Evolutionary conservation across 225 moss, liverwort and hornwort species (phyloP).

Genomic region (Marchantia polymorpha): DNA sequence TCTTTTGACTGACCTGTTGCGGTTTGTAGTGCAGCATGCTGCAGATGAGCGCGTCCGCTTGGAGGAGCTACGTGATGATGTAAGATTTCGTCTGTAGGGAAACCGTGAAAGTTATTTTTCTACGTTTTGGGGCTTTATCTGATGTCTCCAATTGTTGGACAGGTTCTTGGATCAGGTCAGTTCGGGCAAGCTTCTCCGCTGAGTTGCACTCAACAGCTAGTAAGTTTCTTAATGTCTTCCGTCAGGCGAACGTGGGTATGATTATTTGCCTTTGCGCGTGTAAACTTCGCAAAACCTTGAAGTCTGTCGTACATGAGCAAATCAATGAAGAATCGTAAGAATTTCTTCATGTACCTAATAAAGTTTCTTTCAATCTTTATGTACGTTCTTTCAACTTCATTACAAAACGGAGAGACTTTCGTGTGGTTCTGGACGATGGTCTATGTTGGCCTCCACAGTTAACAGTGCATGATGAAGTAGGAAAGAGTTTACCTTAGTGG

Average conservation of each 20-base stretch:
- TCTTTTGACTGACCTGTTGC: too few relatives aligned
- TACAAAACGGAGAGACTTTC: too few relatives aligned
- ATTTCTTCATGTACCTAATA: too few relatives aligned
- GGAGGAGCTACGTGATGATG: conserved; percentile 84
- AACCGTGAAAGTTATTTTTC: neutral
- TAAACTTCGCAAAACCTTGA: too few relatives aligned
- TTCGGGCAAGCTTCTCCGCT: conserved; percentile 50
- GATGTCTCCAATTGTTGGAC: conserved; percentile 7
- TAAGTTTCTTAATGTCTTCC: conserved; percentile 22
- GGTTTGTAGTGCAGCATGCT: conserved; percentile 66
- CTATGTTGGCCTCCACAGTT: too few relatives aligned
- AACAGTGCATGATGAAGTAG: too few relatives aligned
- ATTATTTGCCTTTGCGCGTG: neutral
- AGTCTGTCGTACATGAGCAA: too few relatives aligned
- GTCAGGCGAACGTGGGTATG: neutral
- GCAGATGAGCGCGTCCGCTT: conserved; percentile 94
- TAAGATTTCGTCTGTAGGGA: conserved; percentile 27
- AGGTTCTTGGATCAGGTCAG: conserved; percentile 68
- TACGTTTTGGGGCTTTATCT: conserved; percentile 4
- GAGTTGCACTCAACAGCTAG: conserved; percentile 62
- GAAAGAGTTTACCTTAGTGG: too few relatives aligned
- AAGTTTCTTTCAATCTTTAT: too few relatives aligned
- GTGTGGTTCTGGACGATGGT: too few relatives aligned
- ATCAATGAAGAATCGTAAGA: too few relatives aligned
- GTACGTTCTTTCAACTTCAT: too few relatives aligned